Conservation (phyloP, 768 basidiomycete species). For the Chlorophyllum brunneum region DNA sequence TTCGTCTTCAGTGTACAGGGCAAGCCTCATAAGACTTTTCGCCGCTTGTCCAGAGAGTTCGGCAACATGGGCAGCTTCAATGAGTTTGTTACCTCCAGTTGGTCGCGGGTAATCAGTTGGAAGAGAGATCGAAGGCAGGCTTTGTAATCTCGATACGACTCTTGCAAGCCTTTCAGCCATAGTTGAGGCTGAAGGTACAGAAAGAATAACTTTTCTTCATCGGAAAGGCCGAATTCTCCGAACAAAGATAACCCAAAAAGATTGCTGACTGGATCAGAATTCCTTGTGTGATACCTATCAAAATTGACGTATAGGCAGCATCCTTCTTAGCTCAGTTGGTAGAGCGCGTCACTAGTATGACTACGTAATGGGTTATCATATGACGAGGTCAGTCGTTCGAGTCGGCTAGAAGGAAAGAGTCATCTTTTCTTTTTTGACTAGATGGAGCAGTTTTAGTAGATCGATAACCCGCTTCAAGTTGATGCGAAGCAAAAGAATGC, state of each 20-base stretch:
- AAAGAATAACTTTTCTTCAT: background rate
- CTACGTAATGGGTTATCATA: too few species aligned
- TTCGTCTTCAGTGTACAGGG: constrained; percentile 61
- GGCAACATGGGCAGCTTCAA: constrained; percentile 78
- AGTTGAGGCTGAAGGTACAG: constrained; percentile 6
- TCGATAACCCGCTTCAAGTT: too few species aligned
- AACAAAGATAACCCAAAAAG: background rate
- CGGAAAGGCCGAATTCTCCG: constrained; percentile 1
- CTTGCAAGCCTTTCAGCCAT: constrained; percentile 50
- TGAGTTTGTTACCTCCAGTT: constrained; percentile 63
- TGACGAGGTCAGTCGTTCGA: constrained; percentile 37
- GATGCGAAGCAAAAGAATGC: too few species aligned
- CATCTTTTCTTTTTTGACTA: background rate
- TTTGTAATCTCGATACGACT: constrained; percentile 65
- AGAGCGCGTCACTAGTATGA: constrained; percentile 60
- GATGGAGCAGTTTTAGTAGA: too few species aligned
- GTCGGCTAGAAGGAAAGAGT: constrained; percentile 36
- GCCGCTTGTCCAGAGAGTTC: constrained; percentile 73
- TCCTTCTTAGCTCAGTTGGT: constrained; percentile 57
- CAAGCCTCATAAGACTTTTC: constrained; percentile 78
- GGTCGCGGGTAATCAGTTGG: constrained; percentile 96
- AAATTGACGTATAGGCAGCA: background rate
- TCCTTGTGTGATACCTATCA: background rate
- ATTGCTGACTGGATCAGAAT: background rate
- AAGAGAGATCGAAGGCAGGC: constrained; percentile 83